phyloP scores from a whole-genome alignment of 805 yeast species.

The Danielia oregonensis region DNA sequence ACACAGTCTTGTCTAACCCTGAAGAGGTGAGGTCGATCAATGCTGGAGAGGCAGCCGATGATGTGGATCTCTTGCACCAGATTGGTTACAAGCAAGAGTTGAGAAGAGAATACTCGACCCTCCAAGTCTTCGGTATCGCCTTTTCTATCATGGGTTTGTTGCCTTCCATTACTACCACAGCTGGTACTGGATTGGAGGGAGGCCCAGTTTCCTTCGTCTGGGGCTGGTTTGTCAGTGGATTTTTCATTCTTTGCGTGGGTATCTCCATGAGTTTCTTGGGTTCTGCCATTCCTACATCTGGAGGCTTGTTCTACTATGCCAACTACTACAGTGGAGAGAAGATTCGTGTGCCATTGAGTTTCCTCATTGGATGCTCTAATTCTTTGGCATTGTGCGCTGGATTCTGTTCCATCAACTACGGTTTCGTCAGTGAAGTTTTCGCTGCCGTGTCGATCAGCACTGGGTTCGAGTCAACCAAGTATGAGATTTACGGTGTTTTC shows the following conservation, averaged over 20 bases:
- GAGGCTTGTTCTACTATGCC: conserved; percentile 10
- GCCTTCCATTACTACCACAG: conserved; percentile 7
- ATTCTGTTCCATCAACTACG: conserved; percentile 63
- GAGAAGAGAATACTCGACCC: conserved; percentile 2
- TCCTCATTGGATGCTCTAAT: conserved; percentile 60
- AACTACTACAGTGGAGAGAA: conserved; percentile 7
- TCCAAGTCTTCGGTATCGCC: conserved; percentile 7
- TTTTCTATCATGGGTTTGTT: conserved; percentile 7
- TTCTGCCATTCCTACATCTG: conserved; percentile 10
- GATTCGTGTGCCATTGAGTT: conserved; percentile 6
- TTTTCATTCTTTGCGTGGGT: conserved; percentile 7
- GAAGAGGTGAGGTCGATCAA: conserved; percentile 6
- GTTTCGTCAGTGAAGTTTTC: conserved; percentile 55
- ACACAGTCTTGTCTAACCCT: conserved; percentile 2
- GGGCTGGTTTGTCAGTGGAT: conserved; percentile 9
- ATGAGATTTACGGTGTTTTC: conserved; percentile 58
- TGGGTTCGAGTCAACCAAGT: conserved; percentile 48
- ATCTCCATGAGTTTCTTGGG: conserved; percentile 9
- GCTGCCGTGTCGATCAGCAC: conserved; percentile 54
- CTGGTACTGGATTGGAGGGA: conserved; percentile 6
- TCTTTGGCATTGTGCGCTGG: conserved; percentile 64
- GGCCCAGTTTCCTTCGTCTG: conserved; percentile 10
- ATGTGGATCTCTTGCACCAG: conserved; percentile 5
- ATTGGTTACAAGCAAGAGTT: conserved; percentile 8
- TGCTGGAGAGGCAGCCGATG: conserved; percentile 5